A percentile compares a stretch with the other conserved stretches of the same genome.
Evolutionary conservation across 2,329 filamentous ascomycete genomes (phyloP).

Genomic region (Thermoascus crustaceus): DNA sequence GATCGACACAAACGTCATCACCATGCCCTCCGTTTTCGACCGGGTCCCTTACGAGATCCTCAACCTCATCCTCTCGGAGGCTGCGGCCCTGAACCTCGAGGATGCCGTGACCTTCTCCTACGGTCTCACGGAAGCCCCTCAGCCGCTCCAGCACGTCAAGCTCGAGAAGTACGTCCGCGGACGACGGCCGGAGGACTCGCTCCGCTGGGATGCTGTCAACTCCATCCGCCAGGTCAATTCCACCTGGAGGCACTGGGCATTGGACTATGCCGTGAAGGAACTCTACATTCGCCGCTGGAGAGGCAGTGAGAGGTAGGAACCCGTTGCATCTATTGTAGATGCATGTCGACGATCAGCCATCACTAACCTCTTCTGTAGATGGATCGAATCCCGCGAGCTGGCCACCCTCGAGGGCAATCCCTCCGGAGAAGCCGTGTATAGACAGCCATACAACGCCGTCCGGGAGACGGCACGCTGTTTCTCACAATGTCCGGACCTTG

Average conservation of each 20-base stretch:
- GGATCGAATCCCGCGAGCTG: conserved; percentile 15
- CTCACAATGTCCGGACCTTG: conserved; percentile 36
- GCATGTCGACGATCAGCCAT: background rate
- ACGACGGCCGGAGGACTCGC: conserved; percentile 42
- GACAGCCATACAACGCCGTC: conserved; percentile 44
- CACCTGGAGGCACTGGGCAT: conserved; percentile 47
- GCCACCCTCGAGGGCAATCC: conserved; percentile 23
- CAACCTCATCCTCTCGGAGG: conserved; percentile 42
- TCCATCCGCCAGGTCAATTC: conserved; percentile 43
- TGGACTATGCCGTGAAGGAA: conserved; percentile 43
- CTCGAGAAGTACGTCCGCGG: conserved; percentile 45
- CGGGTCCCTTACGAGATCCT: conserved; percentile 46
- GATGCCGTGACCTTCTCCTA: conserved; percentile 45
- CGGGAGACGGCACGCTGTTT: conserved; percentile 42
- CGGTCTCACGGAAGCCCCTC: conserved; percentile 42
- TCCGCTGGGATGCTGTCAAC: conserved; percentile 44
- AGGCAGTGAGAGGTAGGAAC: conserved; percentile 39
- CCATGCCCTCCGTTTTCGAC: conserved; percentile 26
- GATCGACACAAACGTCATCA: background rate
- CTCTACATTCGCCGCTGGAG: conserved; percentile 47
- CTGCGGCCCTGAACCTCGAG: conserved; percentile 40
- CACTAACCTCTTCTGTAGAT: conserved; percentile 8
- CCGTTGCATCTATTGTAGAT: background rate
- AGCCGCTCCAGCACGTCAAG: conserved; percentile 36
- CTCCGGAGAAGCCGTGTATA: conserved; percentile 43